Conservation (phyloP, 2,329 filamentous ascomycete species). For the Neonectria coccinea region DNA sequence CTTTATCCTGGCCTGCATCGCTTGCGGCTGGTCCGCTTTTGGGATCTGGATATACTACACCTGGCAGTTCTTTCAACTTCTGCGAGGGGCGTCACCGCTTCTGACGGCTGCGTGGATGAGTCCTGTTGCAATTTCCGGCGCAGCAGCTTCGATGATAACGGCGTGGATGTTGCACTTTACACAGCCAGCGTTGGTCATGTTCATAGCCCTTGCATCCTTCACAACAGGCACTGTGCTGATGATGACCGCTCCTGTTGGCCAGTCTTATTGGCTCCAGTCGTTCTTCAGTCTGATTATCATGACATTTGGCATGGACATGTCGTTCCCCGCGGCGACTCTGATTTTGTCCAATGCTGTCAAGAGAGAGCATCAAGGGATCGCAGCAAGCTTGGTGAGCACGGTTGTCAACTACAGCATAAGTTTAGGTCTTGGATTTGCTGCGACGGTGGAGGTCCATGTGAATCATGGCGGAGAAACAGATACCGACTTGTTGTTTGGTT, state of each 20-base stretch:
- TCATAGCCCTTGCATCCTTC: constrained; percentile 58
- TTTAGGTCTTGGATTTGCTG: constrained; percentile 73
- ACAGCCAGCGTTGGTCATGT: constrained; percentile 55
- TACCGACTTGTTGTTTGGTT: constrained; percentile 31
- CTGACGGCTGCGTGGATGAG: constrained; percentile 58
- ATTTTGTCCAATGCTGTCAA: constrained; percentile 67
- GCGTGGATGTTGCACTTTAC: constrained; percentile 54
- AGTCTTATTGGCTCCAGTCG: constrained; percentile 73
- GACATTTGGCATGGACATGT: constrained; percentile 73
- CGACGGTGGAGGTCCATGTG: constrained; percentile 67
- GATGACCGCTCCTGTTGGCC: constrained; percentile 61
- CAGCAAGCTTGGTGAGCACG: constrained; percentile 69
- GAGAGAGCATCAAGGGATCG: constrained; percentile 60
- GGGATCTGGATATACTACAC: constrained; percentile 66
- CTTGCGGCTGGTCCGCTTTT: constrained; percentile 66
- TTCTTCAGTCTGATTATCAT: constrained; percentile 70
- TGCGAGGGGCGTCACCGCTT: constrained; percentile 57
- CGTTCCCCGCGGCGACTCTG: constrained; percentile 71
- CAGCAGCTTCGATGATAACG: constrained; percentile 58
- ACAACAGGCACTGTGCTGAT: constrained; percentile 57
- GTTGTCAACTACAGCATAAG: constrained; percentile 77
- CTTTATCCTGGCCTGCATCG: constrained; percentile 68
- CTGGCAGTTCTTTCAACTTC: constrained; percentile 61
- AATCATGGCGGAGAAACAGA: constrained; percentile 36
- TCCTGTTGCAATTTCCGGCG: constrained; percentile 58